A percentile compares a stretch with the other conserved stretches of the same genome.
Evolutionary conservation across 2,329 filamentous ascomycete species (phyloP).

Genomic region (Fusarium anguioides): DNA sequence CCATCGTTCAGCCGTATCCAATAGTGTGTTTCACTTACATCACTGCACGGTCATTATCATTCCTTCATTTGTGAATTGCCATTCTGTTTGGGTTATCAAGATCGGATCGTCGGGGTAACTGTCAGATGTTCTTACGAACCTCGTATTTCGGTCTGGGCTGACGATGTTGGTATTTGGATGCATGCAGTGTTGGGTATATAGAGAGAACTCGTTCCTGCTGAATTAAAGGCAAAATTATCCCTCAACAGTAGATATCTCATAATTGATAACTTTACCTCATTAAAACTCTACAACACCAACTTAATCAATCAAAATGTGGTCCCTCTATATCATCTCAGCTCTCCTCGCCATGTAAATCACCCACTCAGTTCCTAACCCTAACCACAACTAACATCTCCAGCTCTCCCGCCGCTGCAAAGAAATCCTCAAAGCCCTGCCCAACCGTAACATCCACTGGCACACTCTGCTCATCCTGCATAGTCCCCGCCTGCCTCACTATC

Average conservation of each 20-base stretch:
- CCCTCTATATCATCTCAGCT: constrained; percentile 4
- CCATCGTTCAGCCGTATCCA: constrained; percentile 16
- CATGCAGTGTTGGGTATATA: constrained; percentile 5
- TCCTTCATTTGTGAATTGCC: neutral
- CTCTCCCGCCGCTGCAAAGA: constrained; percentile 11
- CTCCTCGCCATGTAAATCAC: constrained; percentile 17
- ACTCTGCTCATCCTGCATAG: constrained; percentile 50
- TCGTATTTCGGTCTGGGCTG: constrained; percentile 11
- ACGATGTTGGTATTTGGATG: neutral
- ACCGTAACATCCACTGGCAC: constrained; percentile 49
- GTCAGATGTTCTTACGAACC: neutral
- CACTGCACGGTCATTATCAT: neutral
- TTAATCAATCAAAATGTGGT: constrained; percentile 14
- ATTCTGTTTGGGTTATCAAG: neutral
- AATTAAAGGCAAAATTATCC: neutral
- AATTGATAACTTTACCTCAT: neutral
- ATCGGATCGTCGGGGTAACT: constrained; percentile 1
- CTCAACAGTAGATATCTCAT: neutral
- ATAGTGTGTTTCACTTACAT: constrained; percentile 17
- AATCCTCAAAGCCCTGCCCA: constrained; percentile 43
- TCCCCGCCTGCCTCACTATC: constrained; percentile 47
- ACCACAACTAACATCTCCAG: constrained; percentile 18
- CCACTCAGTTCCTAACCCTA: neutral
- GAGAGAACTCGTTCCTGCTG: neutral
- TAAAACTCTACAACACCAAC: neutral